phyloP scores from a whole-genome alignment of 768 basidiomycete species.

The Boletus sensibilis region DNA sequence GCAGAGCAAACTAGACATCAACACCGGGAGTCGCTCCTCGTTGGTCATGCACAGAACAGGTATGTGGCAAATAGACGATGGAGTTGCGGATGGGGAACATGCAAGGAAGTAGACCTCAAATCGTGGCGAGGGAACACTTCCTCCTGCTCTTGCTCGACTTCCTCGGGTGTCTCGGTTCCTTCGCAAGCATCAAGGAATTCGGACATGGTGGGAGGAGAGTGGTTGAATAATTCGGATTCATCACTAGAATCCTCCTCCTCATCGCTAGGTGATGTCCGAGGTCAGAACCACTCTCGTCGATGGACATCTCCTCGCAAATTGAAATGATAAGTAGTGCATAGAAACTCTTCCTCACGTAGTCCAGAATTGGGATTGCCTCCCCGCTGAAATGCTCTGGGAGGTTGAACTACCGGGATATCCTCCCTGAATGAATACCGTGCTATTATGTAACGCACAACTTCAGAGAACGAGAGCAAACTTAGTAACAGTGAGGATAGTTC shows the following conservation, averaged over 20 bases:
- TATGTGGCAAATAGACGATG: constrained; percentile 4
- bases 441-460: background rate
- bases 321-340: constrained; percentile 2
- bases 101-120: constrained; percentile 5
- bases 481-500: background rate
- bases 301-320: background rate
- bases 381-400: constrained; percentile 10
- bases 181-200: constrained; percentile 4
- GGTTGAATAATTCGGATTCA: background rate
- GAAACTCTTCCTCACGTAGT: background rate
- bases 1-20: constrained; percentile 13
- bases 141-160: background rate
- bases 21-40: background rate
- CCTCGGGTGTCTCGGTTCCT: background rate
- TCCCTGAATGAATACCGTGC: background rate
- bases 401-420: constrained; percentile 1
- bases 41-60: constrained; percentile 9
- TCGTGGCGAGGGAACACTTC: background rate
- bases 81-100: background rate
- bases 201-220: constrained; percentile 1
- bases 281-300: background rate
- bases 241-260: background rate
- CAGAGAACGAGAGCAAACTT: background rate
- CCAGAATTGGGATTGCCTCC: constrained; percentile 1
- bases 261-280: background rate